These are phyloP conservation scores for Takashimella tepidaria DNA, from an alignment of 1,284 basidiomycete genomes.

Conservation along the genomic window DNA sequence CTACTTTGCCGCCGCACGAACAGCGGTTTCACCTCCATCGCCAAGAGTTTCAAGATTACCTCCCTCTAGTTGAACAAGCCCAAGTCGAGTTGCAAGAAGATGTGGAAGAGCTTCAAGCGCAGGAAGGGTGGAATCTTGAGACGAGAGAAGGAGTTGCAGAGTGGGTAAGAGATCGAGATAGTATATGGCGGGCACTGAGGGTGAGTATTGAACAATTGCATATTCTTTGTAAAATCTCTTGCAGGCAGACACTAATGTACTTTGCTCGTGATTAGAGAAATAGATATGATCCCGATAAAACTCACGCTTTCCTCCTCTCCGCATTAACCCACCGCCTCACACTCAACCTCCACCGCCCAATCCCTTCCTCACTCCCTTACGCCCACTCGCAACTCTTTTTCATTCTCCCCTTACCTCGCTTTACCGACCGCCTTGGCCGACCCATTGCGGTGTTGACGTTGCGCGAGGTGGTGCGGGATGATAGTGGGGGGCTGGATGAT, in stretches of 20 bases:
- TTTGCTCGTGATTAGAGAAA: no score
- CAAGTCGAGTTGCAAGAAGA: slow-evolving; percentile 33
- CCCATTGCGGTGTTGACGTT: slow-evolving; percentile 41
- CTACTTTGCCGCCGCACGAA: not conserved
- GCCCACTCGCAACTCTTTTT: slow-evolving; percentile 26
- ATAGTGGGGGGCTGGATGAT: slow-evolving; percentile 32
- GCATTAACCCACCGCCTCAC: slow-evolving; percentile 21
- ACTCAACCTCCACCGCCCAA: slow-evolving; percentile 23
- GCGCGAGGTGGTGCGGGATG: slow-evolving; percentile 32
- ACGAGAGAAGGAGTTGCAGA: slow-evolving; percentile 29
- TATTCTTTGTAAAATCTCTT: not conserved
- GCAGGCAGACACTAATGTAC: not conserved
- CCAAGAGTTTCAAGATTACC: slow-evolving; percentile 30
- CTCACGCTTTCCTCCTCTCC: slow-evolving; percentile 24
- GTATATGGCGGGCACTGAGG: slow-evolving; percentile 38
- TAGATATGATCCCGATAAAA: slow-evolving; percentile 30
- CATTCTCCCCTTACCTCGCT: slow-evolving; percentile 34
- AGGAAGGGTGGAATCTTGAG: slow-evolving; percentile 39
- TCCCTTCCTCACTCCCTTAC: slow-evolving; percentile 28
- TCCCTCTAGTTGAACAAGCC: slow-evolving; percentile 21
- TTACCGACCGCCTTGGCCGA: slow-evolving; percentile 30
- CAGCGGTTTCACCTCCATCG: slow-evolving; percentile 1
- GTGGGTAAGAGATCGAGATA: slow-evolving; percentile 37
- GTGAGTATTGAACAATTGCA: slow-evolving; percentile 20
- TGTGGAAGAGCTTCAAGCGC: slow-evolving; percentile 30